A percentile compares a stretch with the other conserved stretches of the same genome.
These are phyloP conservation scores for Myochromella boudieri DNA, from an alignment of 768 basidiomycete species.

Conservation along the genomic window DNA sequence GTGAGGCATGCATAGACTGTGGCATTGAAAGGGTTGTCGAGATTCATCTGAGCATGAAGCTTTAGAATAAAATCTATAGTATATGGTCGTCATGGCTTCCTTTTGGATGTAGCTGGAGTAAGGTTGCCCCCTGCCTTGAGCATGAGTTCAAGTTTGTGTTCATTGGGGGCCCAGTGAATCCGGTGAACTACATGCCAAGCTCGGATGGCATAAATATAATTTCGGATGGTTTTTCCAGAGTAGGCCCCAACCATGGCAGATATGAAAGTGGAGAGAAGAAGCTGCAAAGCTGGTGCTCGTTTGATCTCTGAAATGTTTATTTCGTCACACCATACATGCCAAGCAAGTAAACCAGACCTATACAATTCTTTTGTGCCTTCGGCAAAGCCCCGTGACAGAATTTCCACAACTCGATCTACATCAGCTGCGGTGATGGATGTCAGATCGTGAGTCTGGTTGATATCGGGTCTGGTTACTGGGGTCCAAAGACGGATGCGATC, in stretches of 20 bases:
- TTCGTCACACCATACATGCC: slow-evolving; percentile 38
- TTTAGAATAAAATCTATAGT: slow-evolving; percentile 7
- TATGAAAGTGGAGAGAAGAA: slow-evolving; percentile 29
- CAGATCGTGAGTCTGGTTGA: slow-evolving; percentile 2
- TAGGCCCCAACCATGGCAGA: slow-evolving; percentile 29
- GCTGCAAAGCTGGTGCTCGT: slow-evolving; percentile 24
- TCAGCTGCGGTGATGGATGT: slow-evolving; percentile 13
- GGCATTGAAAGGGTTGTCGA: slow-evolving; percentile 10
- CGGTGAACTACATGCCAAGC: slow-evolving; percentile 51
- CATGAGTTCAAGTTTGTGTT: slow-evolving; percentile 22
- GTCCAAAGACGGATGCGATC: slow-evolving; percentile 26
- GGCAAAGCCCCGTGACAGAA: slow-evolving; percentile 27
- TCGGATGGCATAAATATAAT: slow-evolving; percentile 36
- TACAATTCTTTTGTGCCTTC: slow-evolving; percentile 32
- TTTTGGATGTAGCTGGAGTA: slow-evolving; percentile 28
- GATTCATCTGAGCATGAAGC: slow-evolving; percentile 5
- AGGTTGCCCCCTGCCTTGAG: slow-evolving; percentile 29
- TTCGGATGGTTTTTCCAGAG: slow-evolving; percentile 29
- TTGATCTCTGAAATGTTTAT: slow-evolving; percentile 31
- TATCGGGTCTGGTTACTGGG: slow-evolving; percentile 8
- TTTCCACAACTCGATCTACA: slow-evolving; percentile 22
- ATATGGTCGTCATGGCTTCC: slow-evolving; percentile 28
- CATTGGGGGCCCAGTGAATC: slow-evolving; percentile 25
- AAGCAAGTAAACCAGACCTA: slow-evolving; percentile 34
- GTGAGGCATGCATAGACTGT: slow-evolving; percentile 22